These are phyloP conservation scores for Pezicula carpinea DNA, from an alignment of 2,329 filamentous ascomycete genomes.

Conservation along the genomic window DNA sequence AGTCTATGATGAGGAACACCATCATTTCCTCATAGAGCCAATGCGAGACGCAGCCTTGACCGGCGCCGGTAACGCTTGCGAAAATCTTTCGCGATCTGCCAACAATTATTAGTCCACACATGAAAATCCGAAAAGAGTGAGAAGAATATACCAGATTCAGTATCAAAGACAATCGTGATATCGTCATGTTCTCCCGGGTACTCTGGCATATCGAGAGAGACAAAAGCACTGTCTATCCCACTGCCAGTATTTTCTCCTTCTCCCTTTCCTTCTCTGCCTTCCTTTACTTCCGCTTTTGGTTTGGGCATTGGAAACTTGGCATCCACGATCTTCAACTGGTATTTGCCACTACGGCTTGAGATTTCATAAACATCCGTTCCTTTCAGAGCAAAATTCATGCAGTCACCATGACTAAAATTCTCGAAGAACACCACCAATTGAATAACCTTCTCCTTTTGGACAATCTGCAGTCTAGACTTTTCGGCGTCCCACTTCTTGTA, in stretches of 20 bases:
- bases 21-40: slow-evolving; percentile 27
- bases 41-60: slow-evolving; percentile 28
- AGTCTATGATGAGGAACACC: no score
- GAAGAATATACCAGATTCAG: slow-evolving; percentile 43
- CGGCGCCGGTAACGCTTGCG: slow-evolving; percentile 28
- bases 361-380: slow-evolving; percentile 78
- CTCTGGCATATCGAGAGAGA: slow-evolving; percentile 82
- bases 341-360: slow-evolving; percentile 59
- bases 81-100: slow-evolving; percentile 27
- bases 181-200: slow-evolving; percentile 92
- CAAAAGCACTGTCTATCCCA: slow-evolving; percentile 62
- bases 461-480: slow-evolving; percentile 74
- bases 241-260: slow-evolving; percentile 13
- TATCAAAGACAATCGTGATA: slow-evolving; percentile 80
- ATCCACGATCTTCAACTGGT: slow-evolving; percentile 75
- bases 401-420: slow-evolving; percentile 79
- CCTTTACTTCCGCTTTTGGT: slow-evolving; percentile 40
- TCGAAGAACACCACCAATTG: slow-evolving; percentile 85
- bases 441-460: slow-evolving; percentile 68
- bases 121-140: neutral
- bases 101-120: slow-evolving; percentile 4
- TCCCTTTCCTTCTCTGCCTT: neutral
- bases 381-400: slow-evolving; percentile 85
- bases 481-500: slow-evolving; percentile 91
- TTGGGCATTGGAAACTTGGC: slow-evolving; percentile 84